These are phyloP conservation scores for Penicillium cinerascens DNA, from an alignment of 495 filamentous ascomycete genomes.

Conservation along the genomic window DNA sequence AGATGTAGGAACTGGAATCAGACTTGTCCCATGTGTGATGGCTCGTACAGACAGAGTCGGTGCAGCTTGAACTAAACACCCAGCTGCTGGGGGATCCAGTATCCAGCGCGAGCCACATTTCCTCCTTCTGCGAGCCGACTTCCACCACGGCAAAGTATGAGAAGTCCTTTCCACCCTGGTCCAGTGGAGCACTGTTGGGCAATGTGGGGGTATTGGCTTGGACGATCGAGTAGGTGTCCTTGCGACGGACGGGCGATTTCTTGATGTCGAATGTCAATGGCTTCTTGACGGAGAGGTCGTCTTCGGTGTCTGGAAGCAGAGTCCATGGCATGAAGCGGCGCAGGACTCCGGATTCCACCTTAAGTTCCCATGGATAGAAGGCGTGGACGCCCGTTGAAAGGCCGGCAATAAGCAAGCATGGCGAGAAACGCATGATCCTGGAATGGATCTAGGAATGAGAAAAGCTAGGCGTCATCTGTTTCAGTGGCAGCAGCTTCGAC, in stretches of 20 bases:
- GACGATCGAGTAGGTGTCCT: slow-evolving; percentile 56
- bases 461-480: slow-evolving; percentile 18
- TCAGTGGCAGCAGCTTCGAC: background rate
- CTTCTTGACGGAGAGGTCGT: slow-evolving; percentile 12
- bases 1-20: slow-evolving; percentile 55
- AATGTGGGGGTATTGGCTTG: slow-evolving; percentile 49
- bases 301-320: slow-evolving; percentile 10
- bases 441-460: slow-evolving; percentile 18
- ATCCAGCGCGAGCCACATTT: slow-evolving; percentile 72
- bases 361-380: slow-evolving; percentile 34
- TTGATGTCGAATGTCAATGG: slow-evolving; percentile 31
- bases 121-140: slow-evolving; percentile 61
- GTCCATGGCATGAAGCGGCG: slow-evolving; percentile 39
- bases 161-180: slow-evolving; percentile 73
- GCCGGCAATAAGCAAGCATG: slow-evolving; percentile 28
- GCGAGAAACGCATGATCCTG: slow-evolving; percentile 37
- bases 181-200: slow-evolving; percentile 58
- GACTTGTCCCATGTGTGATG: slow-evolving; percentile 64
- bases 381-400: slow-evolving; percentile 27
- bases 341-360: slow-evolving; percentile 13
- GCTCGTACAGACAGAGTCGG: slow-evolving; percentile 52
- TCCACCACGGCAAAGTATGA: slow-evolving; percentile 71
- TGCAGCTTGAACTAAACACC: slow-evolving; percentile 69
- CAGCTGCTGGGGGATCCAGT: slow-evolving; percentile 75
- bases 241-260: slow-evolving; percentile 33